phyloP scores from a whole-genome alignment of 345 rosid species.

The Ceriops zippeliana region DNA sequence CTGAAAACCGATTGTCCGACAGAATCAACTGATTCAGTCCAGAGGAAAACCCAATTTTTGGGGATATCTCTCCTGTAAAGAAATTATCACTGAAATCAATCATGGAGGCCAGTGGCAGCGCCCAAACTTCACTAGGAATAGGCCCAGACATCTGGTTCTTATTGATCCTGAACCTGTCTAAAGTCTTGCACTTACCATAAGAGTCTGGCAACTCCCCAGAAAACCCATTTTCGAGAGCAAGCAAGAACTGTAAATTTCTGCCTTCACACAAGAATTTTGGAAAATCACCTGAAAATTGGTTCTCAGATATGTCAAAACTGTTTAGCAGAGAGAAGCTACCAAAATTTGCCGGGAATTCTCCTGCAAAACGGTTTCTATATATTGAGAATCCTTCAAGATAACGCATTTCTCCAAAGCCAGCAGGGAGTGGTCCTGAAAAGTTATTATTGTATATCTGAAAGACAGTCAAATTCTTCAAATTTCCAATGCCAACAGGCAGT shows the following conservation, averaged over 20 bases:
- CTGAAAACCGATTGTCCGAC: slow-evolving; percentile 63
- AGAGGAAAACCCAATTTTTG: slow-evolving; percentile 45
- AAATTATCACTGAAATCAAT: slow-evolving; percentile 67
- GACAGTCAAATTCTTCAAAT: slow-evolving; percentile 47
- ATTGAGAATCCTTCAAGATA: slow-evolving; percentile 56
- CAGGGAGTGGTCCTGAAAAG: slow-evolving; percentile 63
- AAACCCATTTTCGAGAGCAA: slow-evolving; percentile 60
- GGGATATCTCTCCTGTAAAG: slow-evolving; percentile 56
- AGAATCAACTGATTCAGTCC: slow-evolving; percentile 50
- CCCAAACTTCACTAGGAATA: slow-evolving; percentile 64
- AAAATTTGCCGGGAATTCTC: slow-evolving; percentile 55
- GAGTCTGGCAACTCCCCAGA: slow-evolving; percentile 64
- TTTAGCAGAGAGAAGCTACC: slow-evolving; percentile 59
- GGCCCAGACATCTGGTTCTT: slow-evolving; percentile 54
- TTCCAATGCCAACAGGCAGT: slow-evolving; percentile 56
- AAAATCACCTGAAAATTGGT: slow-evolving; percentile 64
- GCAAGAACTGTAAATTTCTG: slow-evolving; percentile 42
- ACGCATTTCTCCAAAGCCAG: slow-evolving; percentile 62
- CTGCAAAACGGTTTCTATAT: slow-evolving; percentile 72
- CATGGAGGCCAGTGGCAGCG: slow-evolving; percentile 50
- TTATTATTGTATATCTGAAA: slow-evolving; percentile 54
- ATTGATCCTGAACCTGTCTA: slow-evolving; percentile 58
- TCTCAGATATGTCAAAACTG: slow-evolving; percentile 80
- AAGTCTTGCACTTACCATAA: slow-evolving; percentile 59
- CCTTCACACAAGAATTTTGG: slow-evolving; percentile 65